These are phyloP conservation scores for Alternaria arbusti DNA, from an alignment of 2,329 filamentous ascomycete genomes.

Conservation along the genomic window DNA sequence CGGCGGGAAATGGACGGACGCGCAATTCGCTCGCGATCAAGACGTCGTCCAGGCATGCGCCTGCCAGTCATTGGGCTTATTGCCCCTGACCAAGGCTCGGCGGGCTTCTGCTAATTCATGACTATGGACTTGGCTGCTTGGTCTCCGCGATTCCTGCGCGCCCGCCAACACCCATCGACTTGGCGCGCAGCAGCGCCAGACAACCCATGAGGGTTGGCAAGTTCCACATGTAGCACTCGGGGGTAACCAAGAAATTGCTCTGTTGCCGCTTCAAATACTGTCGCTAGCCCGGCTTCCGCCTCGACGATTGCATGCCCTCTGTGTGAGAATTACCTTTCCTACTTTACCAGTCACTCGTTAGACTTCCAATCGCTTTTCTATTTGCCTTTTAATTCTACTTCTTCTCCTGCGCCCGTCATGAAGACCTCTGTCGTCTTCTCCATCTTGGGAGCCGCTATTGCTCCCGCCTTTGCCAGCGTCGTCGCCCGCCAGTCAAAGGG, in stretches of 20 bases:
- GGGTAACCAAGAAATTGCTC: slow-evolving; percentile 35
- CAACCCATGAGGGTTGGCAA: slow-evolving; percentile 44
- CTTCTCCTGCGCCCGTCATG: slow-evolving; percentile 31
- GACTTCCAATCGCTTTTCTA: slow-evolving; percentile 31
- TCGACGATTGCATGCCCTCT: slow-evolving; percentile 30
- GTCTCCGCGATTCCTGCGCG: slow-evolving; percentile 34
- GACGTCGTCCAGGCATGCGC: slow-evolving; percentile 5
- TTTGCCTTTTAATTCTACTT: slow-evolving; percentile 36
- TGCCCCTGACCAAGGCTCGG: slow-evolving; percentile 47
- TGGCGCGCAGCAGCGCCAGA: slow-evolving; percentile 40
- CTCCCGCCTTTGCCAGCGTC: slow-evolving; percentile 32
- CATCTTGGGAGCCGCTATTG: slow-evolving; percentile 33
- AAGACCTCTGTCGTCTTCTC: slow-evolving; percentile 39
- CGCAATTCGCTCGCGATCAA: slow-evolving; percentile 14
- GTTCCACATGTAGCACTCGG: slow-evolving; percentile 42
- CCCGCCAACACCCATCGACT: slow-evolving; percentile 39
- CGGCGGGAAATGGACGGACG: slow-evolving; percentile 6
- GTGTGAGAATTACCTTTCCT: slow-evolving; percentile 35
- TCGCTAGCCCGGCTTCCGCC: slow-evolving; percentile 22
- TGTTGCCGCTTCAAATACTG: slow-evolving; percentile 41
- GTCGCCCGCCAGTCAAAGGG: slow-evolving; percentile 38
- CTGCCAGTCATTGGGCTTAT: slow-evolving; percentile 22
- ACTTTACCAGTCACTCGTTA: slow-evolving; percentile 48
- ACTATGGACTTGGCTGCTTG: slow-evolving; percentile 37
- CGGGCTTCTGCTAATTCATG: slow-evolving; percentile 36